Evolutionary conservation across 2,329 filamentous ascomycete species (phyloP).

Genomic region (Verticillium longisporum): DNA sequence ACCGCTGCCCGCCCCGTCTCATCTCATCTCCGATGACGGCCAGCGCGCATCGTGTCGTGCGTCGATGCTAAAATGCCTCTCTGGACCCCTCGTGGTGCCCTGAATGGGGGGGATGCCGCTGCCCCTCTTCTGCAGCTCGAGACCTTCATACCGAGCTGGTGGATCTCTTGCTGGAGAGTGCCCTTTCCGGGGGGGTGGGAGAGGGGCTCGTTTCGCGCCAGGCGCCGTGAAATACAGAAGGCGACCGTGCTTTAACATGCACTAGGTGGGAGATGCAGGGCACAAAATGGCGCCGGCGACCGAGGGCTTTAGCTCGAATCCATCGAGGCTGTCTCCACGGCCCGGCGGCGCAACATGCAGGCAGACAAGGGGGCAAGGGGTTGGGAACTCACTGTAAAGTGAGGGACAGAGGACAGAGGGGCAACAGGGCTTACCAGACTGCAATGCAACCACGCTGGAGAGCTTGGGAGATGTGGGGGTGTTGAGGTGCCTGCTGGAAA

Average conservation of each 20-base stretch:
- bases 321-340: not conserved
- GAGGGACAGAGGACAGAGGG: not conserved
- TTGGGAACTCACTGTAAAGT: not conserved
- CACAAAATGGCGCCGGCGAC: not conserved
- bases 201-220: not conserved
- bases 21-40: not conserved
- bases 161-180: not conserved
- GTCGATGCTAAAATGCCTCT: not conserved
- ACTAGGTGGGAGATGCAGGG: not conserved
- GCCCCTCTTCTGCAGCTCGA: not conserved
- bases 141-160: not conserved
- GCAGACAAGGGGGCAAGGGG: not conserved
- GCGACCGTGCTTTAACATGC: not conserved
- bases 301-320: not conserved
- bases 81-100: not conserved
- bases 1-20: not conserved
- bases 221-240: not conserved
- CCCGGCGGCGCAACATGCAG: not conserved
- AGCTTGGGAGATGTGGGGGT: not conserved
- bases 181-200: not conserved
- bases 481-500: not conserved
- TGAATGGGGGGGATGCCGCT: not conserved
- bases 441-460: not conserved
- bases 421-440: not conserved
- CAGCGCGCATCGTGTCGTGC: not conserved